These are phyloP conservation scores for Yueomyces sp. DNA, from an alignment of 805 yeast species.

Conservation along the genomic window DNA sequence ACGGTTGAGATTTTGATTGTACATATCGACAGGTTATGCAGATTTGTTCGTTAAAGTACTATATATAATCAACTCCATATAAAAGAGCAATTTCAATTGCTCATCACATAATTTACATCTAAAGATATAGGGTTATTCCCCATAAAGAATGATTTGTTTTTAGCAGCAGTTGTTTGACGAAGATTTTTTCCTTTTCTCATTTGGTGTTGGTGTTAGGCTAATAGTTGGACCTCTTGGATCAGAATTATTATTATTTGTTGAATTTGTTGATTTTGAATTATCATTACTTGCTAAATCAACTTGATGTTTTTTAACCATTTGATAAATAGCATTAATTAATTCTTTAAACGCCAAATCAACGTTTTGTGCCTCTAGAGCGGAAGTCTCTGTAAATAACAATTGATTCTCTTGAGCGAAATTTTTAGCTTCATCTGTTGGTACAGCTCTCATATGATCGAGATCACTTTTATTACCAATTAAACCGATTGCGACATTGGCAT, in stretches of 20 bases:
- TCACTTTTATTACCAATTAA: constrained; percentile 88
- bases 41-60: too few species aligned
- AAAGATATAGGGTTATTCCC: too few species aligned
- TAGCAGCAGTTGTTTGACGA: constrained; percentile 51
- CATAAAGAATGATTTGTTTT: not conserved
- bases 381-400: constrained; percentile 87
- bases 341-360: constrained; percentile 93
- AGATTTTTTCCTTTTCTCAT: constrained; percentile 48
- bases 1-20: too few species aligned
- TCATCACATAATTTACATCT: too few species aligned
- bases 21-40: too few species aligned
- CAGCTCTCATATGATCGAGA: constrained; percentile 84
- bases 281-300: constrained; percentile 70
- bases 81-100: too few species aligned
- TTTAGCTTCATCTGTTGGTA: constrained; percentile 95
- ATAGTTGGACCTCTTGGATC: constrained; percentile 75
- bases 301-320: constrained; percentile 87
- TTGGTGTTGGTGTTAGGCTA: constrained; percentile 85
- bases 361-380: constrained; percentile 87
- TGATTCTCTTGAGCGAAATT: constrained; percentile 88
- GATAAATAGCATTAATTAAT: constrained; percentile 82
- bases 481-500: constrained; percentile 89
- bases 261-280: not conserved
- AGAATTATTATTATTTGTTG: constrained; percentile 4
- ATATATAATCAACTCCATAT: too few species aligned